Evolutionary conservation across 2,329 filamentous ascomycete species (phyloP), one percentile per base, ranked within the genome.

Genomic region (Boeremia exigua): DNA sequence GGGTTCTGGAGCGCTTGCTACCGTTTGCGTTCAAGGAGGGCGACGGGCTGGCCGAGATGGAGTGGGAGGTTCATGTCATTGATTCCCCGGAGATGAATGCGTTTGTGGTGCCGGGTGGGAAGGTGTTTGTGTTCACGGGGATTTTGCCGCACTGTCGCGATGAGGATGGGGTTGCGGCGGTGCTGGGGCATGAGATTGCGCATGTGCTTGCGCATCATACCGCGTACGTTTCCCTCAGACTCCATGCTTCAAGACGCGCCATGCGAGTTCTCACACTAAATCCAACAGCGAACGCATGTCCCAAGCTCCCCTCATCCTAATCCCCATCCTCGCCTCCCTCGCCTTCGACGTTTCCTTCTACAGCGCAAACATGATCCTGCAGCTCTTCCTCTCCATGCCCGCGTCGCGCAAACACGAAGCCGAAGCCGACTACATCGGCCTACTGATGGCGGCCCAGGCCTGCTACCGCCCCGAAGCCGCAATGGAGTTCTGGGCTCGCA

Each of bases 401-500:
- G 90, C 89, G 72, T 86, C 84, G 42, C 80, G 90, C 44, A 83
- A 82, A 68, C 89, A 92, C 76, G 90, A 88, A 79, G 85, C 81
- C 44, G 90, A 94, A 77, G 90, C 90, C 0, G 90, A 94, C 68
- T 91, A 90, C 66, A 91, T 93, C 43, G 90, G 90, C 0, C 75
- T 93, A 30, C 86, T 93, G 82, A 89, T 93, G 82, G 93, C 93
- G 88, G 86, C 89, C 0, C 85, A 91, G 76, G 88, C 87, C 25
- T 93, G 90, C 76, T 93, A 89, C 70, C 82, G 91, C 58, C 90
- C 90, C 1, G 76, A 81, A 11, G 84, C 86, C 57, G 89, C 90
- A 0, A 78, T 88, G 38, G 79, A 78, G 0, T 85, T 93, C 56
- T 84, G 82, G 82, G 66, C 71, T 23, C 77, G 86, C 45, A 90